phyloP scores from a whole-genome alignment of 257 asterid species.

The Petrea volubilis region DNA sequence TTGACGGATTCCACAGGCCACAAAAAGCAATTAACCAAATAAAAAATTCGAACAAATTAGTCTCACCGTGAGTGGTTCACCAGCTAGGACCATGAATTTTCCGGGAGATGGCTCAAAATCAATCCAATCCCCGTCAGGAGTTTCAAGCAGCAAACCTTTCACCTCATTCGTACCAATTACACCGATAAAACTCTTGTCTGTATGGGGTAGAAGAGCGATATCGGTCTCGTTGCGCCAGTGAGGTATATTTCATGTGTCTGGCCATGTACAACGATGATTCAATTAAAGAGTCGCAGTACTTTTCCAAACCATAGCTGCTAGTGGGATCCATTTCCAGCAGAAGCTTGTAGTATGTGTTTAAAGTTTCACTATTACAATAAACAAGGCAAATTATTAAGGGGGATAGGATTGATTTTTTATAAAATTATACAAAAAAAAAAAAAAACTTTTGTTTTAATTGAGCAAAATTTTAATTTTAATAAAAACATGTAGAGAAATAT shows the following conservation, averaged over 20 bases:
- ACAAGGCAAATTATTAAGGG: too few species aligned
- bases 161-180: conserved; percentile 46
- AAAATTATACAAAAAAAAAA: too few species aligned
- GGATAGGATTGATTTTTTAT: too few species aligned
- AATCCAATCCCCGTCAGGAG: conserved; percentile 46
- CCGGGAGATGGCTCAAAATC: conserved; percentile 33
- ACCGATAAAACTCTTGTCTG: conserved; percentile 42
- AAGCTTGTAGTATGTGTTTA: conserved; percentile 31
- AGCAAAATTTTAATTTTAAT: too few species aligned
- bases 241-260: conserved; percentile 31
- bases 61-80: conserved; percentile 51
- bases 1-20: too few species aligned
- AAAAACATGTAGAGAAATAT: too few species aligned
- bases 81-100: conserved; percentile 38
- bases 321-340: conserved; percentile 27
- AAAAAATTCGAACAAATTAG: too few species aligned
- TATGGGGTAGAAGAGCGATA: conserved; percentile 43
- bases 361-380: conserved; percentile 26
- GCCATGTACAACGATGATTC: conserved; percentile 35
- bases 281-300: conserved; percentile 25
- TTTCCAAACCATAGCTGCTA: conserved; percentile 46
- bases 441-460: too few species aligned
- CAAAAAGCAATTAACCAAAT: too few species aligned
- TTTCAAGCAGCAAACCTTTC: conserved; percentile 43
- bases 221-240: not conserved